Conservation (phyloP, 2,329 filamentous ascomycete species). For the Aquanectria penicillioides region DNA sequence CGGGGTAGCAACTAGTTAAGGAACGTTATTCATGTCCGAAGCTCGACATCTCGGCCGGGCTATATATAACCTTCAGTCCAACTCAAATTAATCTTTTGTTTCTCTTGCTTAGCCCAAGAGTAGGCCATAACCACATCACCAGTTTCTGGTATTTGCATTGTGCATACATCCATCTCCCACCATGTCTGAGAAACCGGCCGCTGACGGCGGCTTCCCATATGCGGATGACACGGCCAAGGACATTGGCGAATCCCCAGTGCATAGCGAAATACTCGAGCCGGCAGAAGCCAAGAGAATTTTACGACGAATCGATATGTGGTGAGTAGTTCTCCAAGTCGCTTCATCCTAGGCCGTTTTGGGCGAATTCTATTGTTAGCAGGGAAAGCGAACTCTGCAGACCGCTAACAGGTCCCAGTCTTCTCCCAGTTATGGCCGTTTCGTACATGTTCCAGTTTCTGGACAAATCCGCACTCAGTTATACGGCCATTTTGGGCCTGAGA, state of each 20-base stretch:
- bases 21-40: no score
- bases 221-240: conserved; percentile 4
- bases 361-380: no score
- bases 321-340: conserved; percentile 54
- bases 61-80: no score
- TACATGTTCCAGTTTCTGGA: conserved; percentile 71
- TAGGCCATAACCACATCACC: no score
- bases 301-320: conserved; percentile 67
- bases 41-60: no score
- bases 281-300: conserved; percentile 62
- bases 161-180: not conserved
- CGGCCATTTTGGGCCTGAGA: conserved; percentile 59
- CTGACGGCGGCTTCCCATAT: not conserved
- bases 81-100: no score
- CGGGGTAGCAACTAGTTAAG: no score
- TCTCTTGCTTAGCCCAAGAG: no score
- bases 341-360: conserved; percentile 48
- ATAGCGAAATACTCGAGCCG: conserved; percentile 24
- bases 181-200: conserved; percentile 13
- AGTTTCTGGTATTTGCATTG: not conserved
- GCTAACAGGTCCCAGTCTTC: conserved; percentile 48
- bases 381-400: no score
- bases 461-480: conserved; percentile 65
- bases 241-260: conserved; percentile 1
- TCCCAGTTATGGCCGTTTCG: conserved; percentile 61